Evolutionary conservation across 2,329 filamentous ascomycete genomes (phyloP).

Genomic region (Rutstroemia sp.): DNA sequence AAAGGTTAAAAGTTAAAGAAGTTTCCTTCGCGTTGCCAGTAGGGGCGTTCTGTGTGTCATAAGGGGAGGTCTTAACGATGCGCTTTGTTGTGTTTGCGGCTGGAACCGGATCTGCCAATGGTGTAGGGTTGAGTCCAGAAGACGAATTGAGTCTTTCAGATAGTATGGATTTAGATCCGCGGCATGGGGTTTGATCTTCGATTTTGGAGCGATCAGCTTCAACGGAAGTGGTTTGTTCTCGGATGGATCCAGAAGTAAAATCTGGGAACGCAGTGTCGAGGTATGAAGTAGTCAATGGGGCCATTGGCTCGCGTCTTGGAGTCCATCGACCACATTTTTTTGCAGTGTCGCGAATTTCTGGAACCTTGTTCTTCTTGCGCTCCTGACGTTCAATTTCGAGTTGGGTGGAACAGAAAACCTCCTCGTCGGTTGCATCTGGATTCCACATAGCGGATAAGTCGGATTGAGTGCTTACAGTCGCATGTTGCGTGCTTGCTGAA

Average conservation of each 20-base stretch:
- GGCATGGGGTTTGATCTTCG: slow-evolving; percentile 13
- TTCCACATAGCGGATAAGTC: not conserved
- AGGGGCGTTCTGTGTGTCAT: not conserved
- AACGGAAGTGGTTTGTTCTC: slow-evolving; percentile 43
- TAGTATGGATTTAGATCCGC: slow-evolving; percentile 9
- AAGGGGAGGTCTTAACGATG: slow-evolving; percentile 1
- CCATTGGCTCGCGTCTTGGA: slow-evolving; percentile 29
- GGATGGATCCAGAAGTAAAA: slow-evolving; percentile 36
- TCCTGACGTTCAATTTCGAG: slow-evolving; percentile 1
- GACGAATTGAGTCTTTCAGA: not conserved
- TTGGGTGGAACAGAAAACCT: slow-evolving; percentile 1
- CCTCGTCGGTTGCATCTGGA: slow-evolving; percentile 1
- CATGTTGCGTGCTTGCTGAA: slow-evolving; percentile 5
- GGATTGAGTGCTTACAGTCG: not conserved
- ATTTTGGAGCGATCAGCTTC: slow-evolving; percentile 48
- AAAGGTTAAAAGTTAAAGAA: not conserved
- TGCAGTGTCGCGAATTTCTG: slow-evolving; percentile 28
- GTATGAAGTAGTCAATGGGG: slow-evolving; percentile 35
- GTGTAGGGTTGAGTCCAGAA: not conserved
- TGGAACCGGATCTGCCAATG: not conserved
- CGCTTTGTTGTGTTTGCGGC: slow-evolving; percentile 3
- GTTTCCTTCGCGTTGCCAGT: too few species aligned
- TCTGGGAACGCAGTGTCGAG: slow-evolving; percentile 40
- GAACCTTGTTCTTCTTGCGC: slow-evolving; percentile 13
- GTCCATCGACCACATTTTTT: slow-evolving; percentile 28